Evolutionary conservation across 2,329 filamentous ascomycete genomes (phyloP).

Genomic region (Dactylonectria macrodidyma): DNA sequence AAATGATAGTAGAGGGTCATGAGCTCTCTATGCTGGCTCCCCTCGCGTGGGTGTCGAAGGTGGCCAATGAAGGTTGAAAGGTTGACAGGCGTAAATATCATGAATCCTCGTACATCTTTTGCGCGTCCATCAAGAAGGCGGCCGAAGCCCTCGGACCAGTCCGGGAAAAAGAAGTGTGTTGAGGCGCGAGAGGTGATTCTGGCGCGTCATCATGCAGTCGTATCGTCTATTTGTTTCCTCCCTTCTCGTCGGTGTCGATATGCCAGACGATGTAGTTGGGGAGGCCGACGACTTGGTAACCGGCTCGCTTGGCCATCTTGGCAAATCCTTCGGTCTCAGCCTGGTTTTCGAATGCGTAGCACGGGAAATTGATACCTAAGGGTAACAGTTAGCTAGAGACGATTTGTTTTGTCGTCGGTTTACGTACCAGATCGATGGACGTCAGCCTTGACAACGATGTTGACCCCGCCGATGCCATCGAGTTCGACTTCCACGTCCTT

Average conservation of each 20-base stretch:
- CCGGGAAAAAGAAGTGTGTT: slow-evolving; percentile 35
- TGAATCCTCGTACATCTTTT: slow-evolving; percentile 46
- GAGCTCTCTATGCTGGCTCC: slow-evolving; percentile 18
- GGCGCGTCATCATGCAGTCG: slow-evolving; percentile 23
- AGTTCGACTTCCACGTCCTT: slow-evolving; percentile 94
- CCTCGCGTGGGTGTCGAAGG: slow-evolving; percentile 27
- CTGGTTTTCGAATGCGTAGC: slow-evolving; percentile 98
- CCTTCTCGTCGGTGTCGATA: slow-evolving; percentile 95
- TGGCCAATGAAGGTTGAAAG: slow-evolving; percentile 26
- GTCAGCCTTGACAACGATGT: slow-evolving; percentile 97
- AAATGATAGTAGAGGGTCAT: slow-evolving; percentile 19
- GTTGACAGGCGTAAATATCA: slow-evolving; percentile 41
- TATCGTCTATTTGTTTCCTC: slow-evolving; percentile 74
- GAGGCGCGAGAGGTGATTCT: slow-evolving; percentile 38
- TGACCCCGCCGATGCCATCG: slow-evolving; percentile 96
- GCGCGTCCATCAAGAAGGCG: slow-evolving; percentile 35
- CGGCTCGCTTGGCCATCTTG: slow-evolving; percentile 97
- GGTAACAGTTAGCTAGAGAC: slow-evolving; percentile 42
- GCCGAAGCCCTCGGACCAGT: slow-evolving; percentile 36
- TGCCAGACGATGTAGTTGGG: slow-evolving; percentile 99
- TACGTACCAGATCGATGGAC: slow-evolving; percentile 90
- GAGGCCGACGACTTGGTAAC: slow-evolving; percentile 91
- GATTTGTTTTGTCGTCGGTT: not conserved
- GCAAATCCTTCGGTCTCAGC: slow-evolving; percentile 99
- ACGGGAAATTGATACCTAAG: slow-evolving; percentile 95